phyloP scores from a whole-genome alignment of 2,329 filamentous ascomycete genomes.

The Grosmannia clavigera region DNA sequence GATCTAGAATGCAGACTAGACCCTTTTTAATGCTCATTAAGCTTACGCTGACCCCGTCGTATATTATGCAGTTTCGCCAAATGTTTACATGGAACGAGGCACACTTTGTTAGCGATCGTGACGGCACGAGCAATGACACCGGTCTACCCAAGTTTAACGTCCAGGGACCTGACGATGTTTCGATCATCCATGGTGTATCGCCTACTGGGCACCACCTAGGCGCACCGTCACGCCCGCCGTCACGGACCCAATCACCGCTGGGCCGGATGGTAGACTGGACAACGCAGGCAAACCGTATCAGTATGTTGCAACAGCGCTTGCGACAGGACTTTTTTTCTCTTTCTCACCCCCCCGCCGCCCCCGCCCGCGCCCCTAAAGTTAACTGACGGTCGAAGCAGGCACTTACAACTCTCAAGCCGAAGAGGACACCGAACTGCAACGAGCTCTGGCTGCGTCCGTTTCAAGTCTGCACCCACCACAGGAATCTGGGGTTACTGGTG shows the following conservation, averaged over 20 bases:
- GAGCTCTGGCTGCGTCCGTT: constrained; percentile 44
- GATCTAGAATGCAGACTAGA: background rate
- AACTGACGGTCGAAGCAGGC: constrained; percentile 1
- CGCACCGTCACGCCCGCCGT: constrained; percentile 50
- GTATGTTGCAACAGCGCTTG: background rate
- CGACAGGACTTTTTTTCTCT: background rate
- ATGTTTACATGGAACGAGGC: constrained; percentile 45
- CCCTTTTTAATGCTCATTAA: background rate
- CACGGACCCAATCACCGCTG: constrained; percentile 45
- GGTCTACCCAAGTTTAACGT: constrained; percentile 38
- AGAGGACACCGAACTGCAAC: constrained; percentile 43
- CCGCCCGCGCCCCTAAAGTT: too few relatives aligned
- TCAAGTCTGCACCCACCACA: constrained; percentile 34
- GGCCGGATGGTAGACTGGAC: constrained; percentile 38
- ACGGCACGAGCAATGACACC: constrained; percentile 23
- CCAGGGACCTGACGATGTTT: constrained; percentile 35
- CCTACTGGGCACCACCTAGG: constrained; percentile 29
- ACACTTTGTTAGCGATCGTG: constrained; percentile 38
- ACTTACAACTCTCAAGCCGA: constrained; percentile 23
- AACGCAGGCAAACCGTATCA: constrained; percentile 18
- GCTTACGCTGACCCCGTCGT: background rate
- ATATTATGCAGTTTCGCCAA: constrained; percentile 26
- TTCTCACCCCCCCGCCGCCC: too few relatives aligned
- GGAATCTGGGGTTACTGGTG: constrained; percentile 34
- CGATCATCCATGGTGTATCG: constrained; percentile 30